Base-by-base conservation (phyloP, 2,329 filamentous ascomycete genomes). In the Claviceps sp. region DNA sequence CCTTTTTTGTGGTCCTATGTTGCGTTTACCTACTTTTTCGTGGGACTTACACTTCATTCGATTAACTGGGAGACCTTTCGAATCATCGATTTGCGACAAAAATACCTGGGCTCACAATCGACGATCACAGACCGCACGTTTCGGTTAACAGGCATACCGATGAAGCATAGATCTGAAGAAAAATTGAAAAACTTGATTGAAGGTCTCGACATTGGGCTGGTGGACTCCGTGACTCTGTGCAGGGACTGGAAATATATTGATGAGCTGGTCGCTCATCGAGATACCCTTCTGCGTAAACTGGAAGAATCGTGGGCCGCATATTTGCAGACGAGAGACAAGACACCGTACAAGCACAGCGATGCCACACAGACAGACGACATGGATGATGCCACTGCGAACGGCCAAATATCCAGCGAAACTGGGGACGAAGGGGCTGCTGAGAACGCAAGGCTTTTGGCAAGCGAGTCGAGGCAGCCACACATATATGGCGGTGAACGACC, bases 61-160 rank as follows among this genome's bases (percentile, higher is more conserved):
- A 82, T 97, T 60, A 81, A 91, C 53, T 77, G 78, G 43, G 85
- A 95, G 68, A 97, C 93, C 0, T 80, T 85, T 58, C 85, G 82
- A 53, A 85, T 98, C 50, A 94, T 97, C 57, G 79, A 83, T 52
- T 79, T 91, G 34, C 77, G 93, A 23, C 93, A 98, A 66, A 82
- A 89, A 53, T 98, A 96, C 63, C 76, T 98, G 9, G 93, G 93
- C 13, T 88, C 84, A 22, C 91, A 97, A 66, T 90, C 86, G 0
- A 97, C 91, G n/a, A 80, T 96, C 49, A 97, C 93, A 1, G 93
- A 98, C 67, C 82, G 90, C 36, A 98, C 93, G 0, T 90, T 98
- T 60, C 83, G 88, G 23, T 71, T 98, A 17, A 93, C 91, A 0
- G 91, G 91, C 0, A 91, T 98, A 22, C 93, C 94, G 0, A 64